A percentile compares a stretch with the other conserved stretches of the same genome.
Evolutionary conservation across 2,329 filamentous ascomycete species (phyloP).

Genomic region (Cryphonectria carpinicola): DNA sequence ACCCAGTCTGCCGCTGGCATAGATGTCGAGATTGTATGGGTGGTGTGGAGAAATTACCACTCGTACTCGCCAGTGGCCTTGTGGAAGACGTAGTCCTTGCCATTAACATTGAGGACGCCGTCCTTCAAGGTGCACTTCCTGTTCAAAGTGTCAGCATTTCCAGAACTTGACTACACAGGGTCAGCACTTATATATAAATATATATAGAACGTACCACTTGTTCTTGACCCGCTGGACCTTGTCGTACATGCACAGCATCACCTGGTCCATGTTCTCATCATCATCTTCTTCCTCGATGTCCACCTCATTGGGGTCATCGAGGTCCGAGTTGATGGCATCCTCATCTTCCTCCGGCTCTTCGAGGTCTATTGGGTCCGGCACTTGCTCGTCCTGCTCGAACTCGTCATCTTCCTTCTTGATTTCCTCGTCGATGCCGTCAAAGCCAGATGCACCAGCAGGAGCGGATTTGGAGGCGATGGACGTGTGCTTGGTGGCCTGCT

Average conservation of each 20-base stretch:
- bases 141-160: constrained; percentile 9
- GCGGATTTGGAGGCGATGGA: constrained; percentile 33
- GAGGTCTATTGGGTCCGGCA: constrained; percentile 32
- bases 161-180: background rate
- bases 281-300: constrained; percentile 83
- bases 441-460: constrained; percentile 48
- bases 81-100: constrained; percentile 97
- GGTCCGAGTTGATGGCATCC: constrained; percentile 97
- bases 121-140: constrained; percentile 99
- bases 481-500: constrained; percentile 52
- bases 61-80: constrained; percentile 98
- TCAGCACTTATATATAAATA: too few relatives aligned
- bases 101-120: constrained; percentile 88
- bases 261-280: constrained; percentile 80
- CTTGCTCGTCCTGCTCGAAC: background rate
- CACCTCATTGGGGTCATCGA: constrained; percentile 92
- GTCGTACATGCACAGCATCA: constrained; percentile 99
- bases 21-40: background rate
- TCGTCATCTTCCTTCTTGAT: constrained; percentile 65
- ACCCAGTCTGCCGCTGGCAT: background rate
- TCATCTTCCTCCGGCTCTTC: constrained; percentile 74
- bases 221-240: constrained; percentile 99
- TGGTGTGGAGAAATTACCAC: constrained; percentile 64
- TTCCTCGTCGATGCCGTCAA: constrained; percentile 68
- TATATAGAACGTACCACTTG: constrained; percentile 69